phyloP scores from a whole-genome alignment of 345 rosid species.

The Sisymbrium altissimum region DNA sequence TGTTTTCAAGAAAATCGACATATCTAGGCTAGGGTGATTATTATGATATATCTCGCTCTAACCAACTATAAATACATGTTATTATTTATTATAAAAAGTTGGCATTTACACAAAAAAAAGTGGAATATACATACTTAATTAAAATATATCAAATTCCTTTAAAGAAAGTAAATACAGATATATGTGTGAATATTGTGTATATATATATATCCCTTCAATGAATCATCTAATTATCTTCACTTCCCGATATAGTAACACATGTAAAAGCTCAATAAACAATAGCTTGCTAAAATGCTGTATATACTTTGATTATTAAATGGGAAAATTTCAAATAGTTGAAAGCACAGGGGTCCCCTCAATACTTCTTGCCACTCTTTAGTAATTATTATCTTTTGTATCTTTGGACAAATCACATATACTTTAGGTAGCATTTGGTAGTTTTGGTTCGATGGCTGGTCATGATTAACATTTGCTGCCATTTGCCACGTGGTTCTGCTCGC shows the following conservation, averaged over 20 bases:
- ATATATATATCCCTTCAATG: not conserved
- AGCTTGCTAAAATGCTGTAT: not conserved
- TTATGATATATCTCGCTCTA: not conserved
- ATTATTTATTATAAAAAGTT: too few relatives aligned
- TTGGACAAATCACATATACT: not conserved
- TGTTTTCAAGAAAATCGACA: too few relatives aligned
- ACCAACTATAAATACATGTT: too few relatives aligned
- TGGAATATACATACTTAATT: too few relatives aligned
- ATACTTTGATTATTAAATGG: slow-evolving; percentile 11
- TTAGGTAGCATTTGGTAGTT: slow-evolving; percentile 15
- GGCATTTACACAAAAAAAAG: too few relatives aligned
- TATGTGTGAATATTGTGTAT: not conserved
- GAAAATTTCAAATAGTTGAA: not conserved
- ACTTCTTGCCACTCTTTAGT: slow-evolving; percentile 8
- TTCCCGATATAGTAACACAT: slow-evolving; percentile 24
- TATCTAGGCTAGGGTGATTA: too few relatives aligned
- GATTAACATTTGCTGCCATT: slow-evolving; percentile 7
- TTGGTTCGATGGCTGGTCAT: slow-evolving; percentile 6
- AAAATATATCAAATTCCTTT: too few relatives aligned
- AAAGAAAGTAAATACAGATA: not conserved
- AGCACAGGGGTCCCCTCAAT: slow-evolving; percentile 25
- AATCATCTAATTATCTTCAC: not conserved
- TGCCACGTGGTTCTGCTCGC: slow-evolving; percentile 19
- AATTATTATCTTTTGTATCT: not conserved
- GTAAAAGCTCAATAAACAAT: slow-evolving; percentile 11